Conservation (phyloP, 805 yeast species). For the Osmozyma mogii region DNA sequence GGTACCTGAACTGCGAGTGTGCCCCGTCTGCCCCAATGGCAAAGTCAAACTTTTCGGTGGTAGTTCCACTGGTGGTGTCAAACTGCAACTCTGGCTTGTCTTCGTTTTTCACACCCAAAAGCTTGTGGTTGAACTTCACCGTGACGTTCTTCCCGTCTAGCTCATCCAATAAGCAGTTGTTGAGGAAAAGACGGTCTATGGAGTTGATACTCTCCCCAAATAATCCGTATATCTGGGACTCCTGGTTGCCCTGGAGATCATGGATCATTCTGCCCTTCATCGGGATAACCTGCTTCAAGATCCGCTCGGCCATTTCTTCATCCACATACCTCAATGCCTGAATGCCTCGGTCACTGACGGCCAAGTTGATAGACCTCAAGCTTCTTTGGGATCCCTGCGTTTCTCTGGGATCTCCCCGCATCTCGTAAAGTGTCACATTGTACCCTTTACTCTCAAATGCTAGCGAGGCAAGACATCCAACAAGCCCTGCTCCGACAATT, state of each 20-base stretch:
- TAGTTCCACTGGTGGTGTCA: slow-evolving; percentile 12
- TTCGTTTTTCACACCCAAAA: slow-evolving; percentile 32
- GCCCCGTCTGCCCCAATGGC: slow-evolving; percentile 86
- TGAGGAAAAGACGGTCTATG: slow-evolving; percentile 68
- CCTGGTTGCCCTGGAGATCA: slow-evolving; percentile 50
- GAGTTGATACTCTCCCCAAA: slow-evolving; percentile 81
- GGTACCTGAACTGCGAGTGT: slow-evolving; percentile 63
- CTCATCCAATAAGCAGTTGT: slow-evolving; percentile 58
- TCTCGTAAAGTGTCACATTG: slow-evolving; percentile 63
- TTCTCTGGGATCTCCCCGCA: slow-evolving; percentile 58
- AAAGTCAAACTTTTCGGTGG: slow-evolving; percentile 37
- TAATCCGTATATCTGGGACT: slow-evolving; percentile 69
- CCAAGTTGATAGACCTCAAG: slow-evolving; percentile 73
- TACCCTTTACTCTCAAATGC: slow-evolving; percentile 69
- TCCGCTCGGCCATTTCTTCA: slow-evolving; percentile 43
- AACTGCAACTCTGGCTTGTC: slow-evolving; percentile 18
- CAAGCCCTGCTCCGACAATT: slow-evolving; percentile 85
- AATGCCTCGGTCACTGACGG: slow-evolving; percentile 82
- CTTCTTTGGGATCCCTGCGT: slow-evolving; percentile 25
- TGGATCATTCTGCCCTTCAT: slow-evolving; percentile 92
- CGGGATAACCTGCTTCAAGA: slow-evolving; percentile 62
- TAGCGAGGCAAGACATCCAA: slow-evolving; percentile 79
- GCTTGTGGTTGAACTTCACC: slow-evolving; percentile 48
- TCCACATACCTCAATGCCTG: slow-evolving; percentile 60
- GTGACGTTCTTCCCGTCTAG: slow-evolving; percentile 38